Evolutionary conservation across 768 basidiomycete genomes (phyloP), one percentile per base, ranked within the genome.

Genomic region (Lentinula sp.): DNA sequence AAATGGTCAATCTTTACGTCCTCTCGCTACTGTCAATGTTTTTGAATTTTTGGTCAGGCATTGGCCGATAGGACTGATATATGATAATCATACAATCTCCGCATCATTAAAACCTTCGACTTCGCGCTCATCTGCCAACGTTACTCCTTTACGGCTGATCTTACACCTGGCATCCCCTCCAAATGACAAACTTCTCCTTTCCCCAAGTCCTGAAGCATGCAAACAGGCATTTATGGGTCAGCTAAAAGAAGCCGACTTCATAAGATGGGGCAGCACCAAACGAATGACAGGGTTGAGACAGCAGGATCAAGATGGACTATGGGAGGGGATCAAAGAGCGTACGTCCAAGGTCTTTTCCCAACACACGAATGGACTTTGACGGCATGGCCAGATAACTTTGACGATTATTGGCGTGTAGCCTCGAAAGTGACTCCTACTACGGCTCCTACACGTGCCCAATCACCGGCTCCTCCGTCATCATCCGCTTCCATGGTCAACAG

Each of bases 251-350:
- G 95, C 93, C 0, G 97, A 99, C 71, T 98, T 97, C 69, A 86
- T 97, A 51, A 82, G 96, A 51, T 98, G 95, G 94, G 93, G 97
- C 1, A 97, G 90, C 74, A 95, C 93, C 18, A 93, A 93, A 69
- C 84, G 94, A 39, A 93, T 98, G 77, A 98, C 94, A 1, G 85
- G 91, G 16, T 79, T 99, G 37, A 77, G 94, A 58, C 93, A 95
- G 72, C 85, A 83, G 28, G 96, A 98, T 69, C 92, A 98, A 70
- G 97, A 99, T 70, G 93, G 88, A 0, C 84, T 98, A 59, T 99
- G 97, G 97, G 94, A 97, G 67, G 95, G 95, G 7, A 90, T 99
- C 64, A 88, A 89, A 76, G 90, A 93, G 67, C 93, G 96, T 98
- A 70, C 76, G 94, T 77, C 12, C 49, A 61, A n/a, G 4, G 56